Conservation (phyloP, 306 rosid species). For the Comarum palustre region DNA sequence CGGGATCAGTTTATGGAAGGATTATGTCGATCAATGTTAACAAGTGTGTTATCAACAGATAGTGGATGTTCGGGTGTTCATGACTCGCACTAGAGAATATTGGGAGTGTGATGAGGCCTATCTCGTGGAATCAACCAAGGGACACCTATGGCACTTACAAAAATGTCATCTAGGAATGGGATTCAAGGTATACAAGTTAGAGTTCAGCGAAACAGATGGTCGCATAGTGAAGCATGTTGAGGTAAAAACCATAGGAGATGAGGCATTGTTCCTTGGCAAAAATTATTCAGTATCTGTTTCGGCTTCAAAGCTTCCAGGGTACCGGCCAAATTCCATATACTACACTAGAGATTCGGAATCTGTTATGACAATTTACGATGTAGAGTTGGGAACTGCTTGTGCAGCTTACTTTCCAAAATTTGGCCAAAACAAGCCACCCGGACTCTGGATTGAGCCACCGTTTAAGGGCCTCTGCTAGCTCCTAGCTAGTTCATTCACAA, state of each 20-base stretch:
- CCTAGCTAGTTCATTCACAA: background rate
- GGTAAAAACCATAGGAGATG: background rate
- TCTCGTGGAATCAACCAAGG: constrained; percentile 1
- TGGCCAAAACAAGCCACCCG: background rate
- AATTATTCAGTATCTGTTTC: background rate
- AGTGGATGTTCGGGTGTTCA: background rate
- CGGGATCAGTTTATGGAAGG: background rate
- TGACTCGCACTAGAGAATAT: background rate
- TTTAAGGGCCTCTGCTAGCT: background rate
- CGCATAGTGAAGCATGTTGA: background rate
- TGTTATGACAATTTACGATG: background rate
- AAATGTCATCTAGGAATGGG: background rate
- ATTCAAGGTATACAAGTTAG: background rate
- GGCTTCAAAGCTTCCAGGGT: background rate
- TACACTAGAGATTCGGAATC: background rate
- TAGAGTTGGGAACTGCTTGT: background rate
- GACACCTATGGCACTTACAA: background rate
- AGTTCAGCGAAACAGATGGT: background rate
- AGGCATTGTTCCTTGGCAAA: background rate
- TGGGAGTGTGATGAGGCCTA: background rate
- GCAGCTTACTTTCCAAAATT: background rate
- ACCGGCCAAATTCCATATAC: background rate
- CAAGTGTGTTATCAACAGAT: background rate
- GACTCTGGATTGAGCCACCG: background rate
- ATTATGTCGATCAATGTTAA: background rate